These are phyloP conservation scores for Wilcoxina mikolae DNA, from an alignment of 495 filamentous ascomycete species.

Conservation along the genomic window DNA sequence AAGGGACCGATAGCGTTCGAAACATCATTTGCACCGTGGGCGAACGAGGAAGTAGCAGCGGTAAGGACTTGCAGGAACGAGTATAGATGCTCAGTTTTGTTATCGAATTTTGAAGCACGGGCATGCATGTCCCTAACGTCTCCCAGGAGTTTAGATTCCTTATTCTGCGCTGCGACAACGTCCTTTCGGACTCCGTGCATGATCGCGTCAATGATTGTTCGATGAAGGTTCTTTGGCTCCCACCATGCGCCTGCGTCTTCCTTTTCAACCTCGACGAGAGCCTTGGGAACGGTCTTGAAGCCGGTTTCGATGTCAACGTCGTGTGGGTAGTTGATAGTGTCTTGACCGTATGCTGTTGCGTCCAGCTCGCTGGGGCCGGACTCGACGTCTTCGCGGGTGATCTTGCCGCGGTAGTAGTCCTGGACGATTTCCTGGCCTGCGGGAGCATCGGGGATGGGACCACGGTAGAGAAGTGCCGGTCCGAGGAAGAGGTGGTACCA, in stretches of 20 bases:
- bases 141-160: slow-evolving; percentile 36
- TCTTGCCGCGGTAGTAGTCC: slow-evolving; percentile 41
- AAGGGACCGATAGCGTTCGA: slow-evolving; percentile 62
- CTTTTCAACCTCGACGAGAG: slow-evolving; percentile 20
- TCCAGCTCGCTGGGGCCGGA: too few species aligned
- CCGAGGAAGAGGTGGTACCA: slow-evolving; percentile 46
- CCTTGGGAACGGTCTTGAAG: slow-evolving; percentile 10
- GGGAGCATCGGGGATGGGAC: slow-evolving; percentile 37
- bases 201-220: slow-evolving; percentile 34
- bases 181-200: slow-evolving; percentile 49
- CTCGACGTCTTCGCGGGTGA: slow-evolving; percentile 36
- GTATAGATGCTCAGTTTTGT: slow-evolving; percentile 61
- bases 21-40: slow-evolving; percentile 70
- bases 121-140: slow-evolving; percentile 44
- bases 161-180: slow-evolving; percentile 34
- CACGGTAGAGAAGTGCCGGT: slow-evolving; percentile 39
- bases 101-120: slow-evolving; percentile 52
- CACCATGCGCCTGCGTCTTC: slow-evolving; percentile 30
- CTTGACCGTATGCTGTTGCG: too few species aligned
- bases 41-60: slow-evolving; percentile 59
- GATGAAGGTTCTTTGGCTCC: slow-evolving; percentile 32
- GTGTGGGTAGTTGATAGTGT: too few species aligned
- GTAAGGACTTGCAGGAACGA: slow-evolving; percentile 62
- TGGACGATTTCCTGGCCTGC: slow-evolving; percentile 32
- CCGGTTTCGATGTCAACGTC: too few species aligned